Percentiles rank a stretch among this genome's conserved stretches.
Evolutionary conservation across 352 stramenopile genomes (phyloP).

Genomic region (Pythium apleroticum): DNA sequence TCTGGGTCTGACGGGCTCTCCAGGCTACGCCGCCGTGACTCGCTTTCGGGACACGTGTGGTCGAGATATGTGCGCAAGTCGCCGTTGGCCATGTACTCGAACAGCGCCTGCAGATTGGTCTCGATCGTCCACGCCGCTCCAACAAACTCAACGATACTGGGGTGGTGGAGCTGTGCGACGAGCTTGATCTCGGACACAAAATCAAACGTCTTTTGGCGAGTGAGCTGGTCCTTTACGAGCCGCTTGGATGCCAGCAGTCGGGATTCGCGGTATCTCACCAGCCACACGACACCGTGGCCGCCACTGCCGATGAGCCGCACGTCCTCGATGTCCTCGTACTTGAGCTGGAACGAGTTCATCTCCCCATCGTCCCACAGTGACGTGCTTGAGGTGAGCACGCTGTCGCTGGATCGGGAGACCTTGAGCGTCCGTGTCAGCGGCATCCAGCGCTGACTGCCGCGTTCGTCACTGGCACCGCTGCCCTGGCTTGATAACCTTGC

Average conservation of each 20-base stretch:
- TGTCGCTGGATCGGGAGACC: not conserved
- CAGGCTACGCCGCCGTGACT: slow-evolving; percentile 9
- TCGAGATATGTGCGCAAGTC: slow-evolving; percentile 55
- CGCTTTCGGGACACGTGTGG: not conserved
- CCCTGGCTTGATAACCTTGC: not conserved
- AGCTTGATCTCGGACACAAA: slow-evolving; percentile 81
- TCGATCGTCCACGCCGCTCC: slow-evolving; percentile 63
- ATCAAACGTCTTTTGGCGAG: slow-evolving; percentile 33
- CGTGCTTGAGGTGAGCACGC: not conserved
- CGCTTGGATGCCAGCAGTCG: slow-evolving; percentile 51
- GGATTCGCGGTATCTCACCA: slow-evolving; percentile 41
- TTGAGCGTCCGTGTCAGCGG: slow-evolving; percentile 12
- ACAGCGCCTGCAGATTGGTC: slow-evolving; percentile 55
- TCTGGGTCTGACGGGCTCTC: slow-evolving; percentile 31
- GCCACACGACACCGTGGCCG: slow-evolving; percentile 45
- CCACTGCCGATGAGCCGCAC: slow-evolving; percentile 45
- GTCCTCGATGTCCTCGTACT: slow-evolving; percentile 42
- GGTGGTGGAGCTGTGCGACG: slow-evolving; percentile 52
- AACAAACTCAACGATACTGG: slow-evolving; percentile 63
- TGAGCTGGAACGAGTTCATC: slow-evolving; percentile 44
- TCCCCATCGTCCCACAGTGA: slow-evolving; percentile 54
- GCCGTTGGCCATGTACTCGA: slow-evolving; percentile 65
- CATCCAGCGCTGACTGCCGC: not conserved
- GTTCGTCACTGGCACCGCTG: not conserved
- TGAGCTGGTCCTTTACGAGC: slow-evolving; percentile 44